Evolutionary conservation across 2,329 filamentous ascomycete genomes (phyloP), one percentile per base, ranked within the genome.

Genomic region (Botrytis porri): DNA sequence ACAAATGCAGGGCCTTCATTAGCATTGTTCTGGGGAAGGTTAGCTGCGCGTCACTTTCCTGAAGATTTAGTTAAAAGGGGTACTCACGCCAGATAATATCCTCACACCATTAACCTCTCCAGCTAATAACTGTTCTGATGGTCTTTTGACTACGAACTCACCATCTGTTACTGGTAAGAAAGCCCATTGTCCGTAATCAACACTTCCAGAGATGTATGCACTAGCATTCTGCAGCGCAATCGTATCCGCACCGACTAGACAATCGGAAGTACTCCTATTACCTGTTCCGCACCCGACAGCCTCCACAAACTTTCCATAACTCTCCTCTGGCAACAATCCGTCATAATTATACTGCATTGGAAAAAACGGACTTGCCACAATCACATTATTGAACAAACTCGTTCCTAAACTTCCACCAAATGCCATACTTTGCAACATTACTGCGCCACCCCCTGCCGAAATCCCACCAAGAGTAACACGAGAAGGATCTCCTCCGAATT

Each of bases 401-500:
- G 63, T 69, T 7, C 63, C 70, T 2, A 72, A 45, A 3, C 32
- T 72, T 2, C 77, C 76, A 12, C 74, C 73, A 61, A 72, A 76
- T 3, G 76, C 72, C 71, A 37, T 83, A 82, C 7, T 83, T 81
- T 85, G 84, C 20, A 85, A 83, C 45, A 87, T 83, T 3, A 87
- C 84, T 18, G 81, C 81, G 0, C 86, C 86, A 0, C 81, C 88
- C 3, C 88, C 88, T 0, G 88, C 87, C 16, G 84, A 86, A 74
- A 88, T 85, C 0, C 88, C 88, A 73, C 84, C 84, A 29, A 89
- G 83, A 0, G 86, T 88, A 0, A 90, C 85, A 10, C 85, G 83
- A 1, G 78, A 75, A 0, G 83, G 83, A 70, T 89, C 84, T 4
- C 88, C 87, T 0, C 88, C 87, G 70, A 90, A 89, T 2, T 82